Conservation (phyloP, 2,329 filamentous ascomycete genomes). For the Blumeria graminis region DNA sequence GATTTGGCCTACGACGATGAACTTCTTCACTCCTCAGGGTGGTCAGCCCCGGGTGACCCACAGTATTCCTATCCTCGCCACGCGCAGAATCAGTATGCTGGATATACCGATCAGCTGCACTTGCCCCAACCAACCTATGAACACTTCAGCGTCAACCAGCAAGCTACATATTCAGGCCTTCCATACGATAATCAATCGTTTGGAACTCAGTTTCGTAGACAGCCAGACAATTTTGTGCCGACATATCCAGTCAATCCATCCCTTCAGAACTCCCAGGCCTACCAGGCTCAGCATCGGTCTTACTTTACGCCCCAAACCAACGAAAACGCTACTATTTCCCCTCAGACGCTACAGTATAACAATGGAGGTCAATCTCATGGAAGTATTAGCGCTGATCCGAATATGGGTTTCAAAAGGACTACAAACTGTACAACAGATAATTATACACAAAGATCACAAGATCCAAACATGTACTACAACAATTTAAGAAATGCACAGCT, state of each 20-base stretch:
- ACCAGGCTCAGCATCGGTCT: constrained; percentile 8
- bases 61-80: constrained; percentile 6
- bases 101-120: not conserved
- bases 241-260: constrained; percentile 11
- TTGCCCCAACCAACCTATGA: constrained; percentile 6
- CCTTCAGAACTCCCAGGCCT: constrained; percentile 7
- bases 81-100: constrained; percentile 8
- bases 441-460: constrained; percentile 7
- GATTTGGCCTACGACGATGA: constrained; percentile 12
- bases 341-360: constrained; percentile 13
- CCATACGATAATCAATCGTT: constrained; percentile 13
- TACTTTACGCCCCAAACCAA: constrained; percentile 9
- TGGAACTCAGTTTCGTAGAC: constrained; percentile 8
- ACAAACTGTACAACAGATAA: constrained; percentile 5
- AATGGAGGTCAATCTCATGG: constrained; percentile 7
- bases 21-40: constrained; percentile 9
- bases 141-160: constrained; percentile 10
- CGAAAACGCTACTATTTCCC: constrained; percentile 10
- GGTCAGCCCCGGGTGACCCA: constrained; percentile 8
- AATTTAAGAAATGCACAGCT: not conserved
- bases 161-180: constrained; percentile 8
- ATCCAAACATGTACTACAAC: constrained; percentile 2
- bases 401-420: constrained; percentile 7
- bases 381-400: constrained; percentile 7
- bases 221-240: constrained; percentile 10